Base-by-base conservation (phyloP, 208 protist genomes). In the Acanthamoeba royreba region DNA sequence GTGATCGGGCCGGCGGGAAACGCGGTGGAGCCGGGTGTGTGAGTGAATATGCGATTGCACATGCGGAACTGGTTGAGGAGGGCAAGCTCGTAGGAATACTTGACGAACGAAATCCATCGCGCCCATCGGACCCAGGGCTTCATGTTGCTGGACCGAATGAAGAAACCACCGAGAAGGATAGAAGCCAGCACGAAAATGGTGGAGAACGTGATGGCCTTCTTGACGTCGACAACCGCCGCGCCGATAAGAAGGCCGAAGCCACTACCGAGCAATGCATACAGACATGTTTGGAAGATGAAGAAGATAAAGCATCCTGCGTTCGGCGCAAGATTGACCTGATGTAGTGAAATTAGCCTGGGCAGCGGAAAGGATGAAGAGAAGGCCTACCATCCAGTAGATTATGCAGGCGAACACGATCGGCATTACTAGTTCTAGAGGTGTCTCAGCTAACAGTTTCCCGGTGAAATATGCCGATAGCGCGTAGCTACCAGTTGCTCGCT, bases 141-240 rank as follows among this genome's bases (percentile, higher is more conserved):
- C 79, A 87, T 7, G 46, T 49, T 87, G 4, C 45, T 38, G 4
- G 13, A n/a, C 15, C 25, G 5, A 45, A 93, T 55, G 81, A 81
- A 95, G 47, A 95, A 95, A 49, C 90, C 88, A 25, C 72, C 89
- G 31, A 94, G 25, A 13, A 95, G 90, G 47, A 95, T 94, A 15
- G 53, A 53, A 22, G n/a, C 66, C 35, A 95, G 66, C 38, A 95
- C 40, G 47, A 49, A 15, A 28, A 94, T 74, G 8, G 9, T 7
- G 40, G 87, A 90, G 7, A 88, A 42, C 22, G 58, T 46, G 19
- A 95, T 47, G 38, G 52, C 42, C 3, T 93, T 89, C 25, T 43
- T 81, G 8, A 93, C 19, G 45, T 95, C 45, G 28, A 86, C 52
- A 13, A 93, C 11, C 15, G 49, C 52, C 9, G 93, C 49, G 33